Percentiles rank a stretch among this genome's conserved stretches.
phyloP scores from a whole-genome alignment of 306 rosid species.

The Cicer cuneatum region DNA sequence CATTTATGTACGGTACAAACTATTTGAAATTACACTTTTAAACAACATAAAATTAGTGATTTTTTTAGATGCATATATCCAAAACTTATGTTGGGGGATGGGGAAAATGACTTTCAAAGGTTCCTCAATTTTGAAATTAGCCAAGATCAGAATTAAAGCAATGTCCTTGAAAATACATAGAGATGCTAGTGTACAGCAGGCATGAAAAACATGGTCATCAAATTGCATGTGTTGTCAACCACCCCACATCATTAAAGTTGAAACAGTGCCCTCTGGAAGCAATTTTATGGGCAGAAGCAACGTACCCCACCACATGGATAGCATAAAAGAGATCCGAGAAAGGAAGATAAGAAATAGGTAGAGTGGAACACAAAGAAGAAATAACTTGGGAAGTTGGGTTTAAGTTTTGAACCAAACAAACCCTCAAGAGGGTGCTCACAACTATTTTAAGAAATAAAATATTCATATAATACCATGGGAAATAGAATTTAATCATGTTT shows the following conservation, averaged over 20 bases:
- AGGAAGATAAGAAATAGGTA: conserved; percentile 23
- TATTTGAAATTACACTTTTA: no score
- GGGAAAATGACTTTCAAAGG: no score
- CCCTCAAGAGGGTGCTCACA: conserved; percentile 15
- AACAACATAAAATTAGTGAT: no score
- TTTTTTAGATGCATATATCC: no score
- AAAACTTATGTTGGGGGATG: no score
- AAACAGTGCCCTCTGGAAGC: neutral
- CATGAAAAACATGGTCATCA: neutral
- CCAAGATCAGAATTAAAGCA: neutral
- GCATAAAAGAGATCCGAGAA: conserved; percentile 41
- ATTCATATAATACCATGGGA: neutral
- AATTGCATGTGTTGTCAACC: conserved; percentile 6
- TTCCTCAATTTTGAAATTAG: no score
- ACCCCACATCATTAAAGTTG: neutral
- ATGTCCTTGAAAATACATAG: neutral
- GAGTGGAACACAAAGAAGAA: conserved; percentile 40
- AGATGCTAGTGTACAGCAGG: neutral
- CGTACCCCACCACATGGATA: conserved; percentile 56
- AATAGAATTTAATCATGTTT: no score
- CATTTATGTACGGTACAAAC: no score
- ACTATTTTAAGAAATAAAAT: neutral
- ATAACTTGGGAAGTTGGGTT: conserved; percentile 40
- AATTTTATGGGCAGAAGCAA: conserved; percentile 10
- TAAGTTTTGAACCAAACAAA: neutral